Evolutionary conservation across 2,329 filamentous ascomycete species (phyloP).

Genomic region (Penicillium nordicum): DNA sequence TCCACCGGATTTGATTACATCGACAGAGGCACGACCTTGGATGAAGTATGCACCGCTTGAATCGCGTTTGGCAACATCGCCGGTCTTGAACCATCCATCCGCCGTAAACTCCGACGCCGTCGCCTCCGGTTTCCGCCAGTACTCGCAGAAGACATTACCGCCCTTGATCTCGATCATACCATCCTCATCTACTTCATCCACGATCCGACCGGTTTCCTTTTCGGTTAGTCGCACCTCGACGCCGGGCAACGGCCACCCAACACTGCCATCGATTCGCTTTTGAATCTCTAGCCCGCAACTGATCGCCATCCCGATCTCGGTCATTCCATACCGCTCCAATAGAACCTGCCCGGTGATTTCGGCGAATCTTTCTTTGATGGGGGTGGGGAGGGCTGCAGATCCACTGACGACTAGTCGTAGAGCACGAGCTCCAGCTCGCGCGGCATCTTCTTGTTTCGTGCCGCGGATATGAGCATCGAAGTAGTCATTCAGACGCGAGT

Average conservation of each 20-base stretch:
- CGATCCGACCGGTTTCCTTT: constrained; percentile 34
- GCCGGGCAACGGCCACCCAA: constrained; percentile 48
- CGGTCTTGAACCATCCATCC: constrained; percentile 51
- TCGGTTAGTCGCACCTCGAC: constrained; percentile 47
- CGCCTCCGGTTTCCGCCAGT: constrained; percentile 45
- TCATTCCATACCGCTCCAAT: constrained; percentile 50
- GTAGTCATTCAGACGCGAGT: constrained; percentile 48
- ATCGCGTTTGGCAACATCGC: constrained; percentile 43
- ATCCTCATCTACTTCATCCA: constrained; percentile 35
- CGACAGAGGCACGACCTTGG: constrained; percentile 51
- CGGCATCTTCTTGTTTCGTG: constrained; percentile 32
- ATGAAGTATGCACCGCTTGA: constrained; percentile 49
- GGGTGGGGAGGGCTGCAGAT: constrained; percentile 43
- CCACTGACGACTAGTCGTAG: constrained; percentile 43
- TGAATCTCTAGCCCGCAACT: constrained; percentile 43
- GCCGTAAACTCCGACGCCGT: constrained; percentile 46
- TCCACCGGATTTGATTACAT: constrained; percentile 55
- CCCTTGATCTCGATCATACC: constrained; percentile 46
- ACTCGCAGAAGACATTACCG: constrained; percentile 43
- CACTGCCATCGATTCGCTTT: constrained; percentile 46
- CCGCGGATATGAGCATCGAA: constrained; percentile 40
- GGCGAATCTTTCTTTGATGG: constrained; percentile 41
- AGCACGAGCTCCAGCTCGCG: constrained; percentile 33
- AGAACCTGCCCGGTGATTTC: constrained; percentile 44
- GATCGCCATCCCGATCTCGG: constrained; percentile 50